phyloP scores from a whole-genome alignment of 768 basidiomycete species.

The Dentipellis fragilis region DNA sequence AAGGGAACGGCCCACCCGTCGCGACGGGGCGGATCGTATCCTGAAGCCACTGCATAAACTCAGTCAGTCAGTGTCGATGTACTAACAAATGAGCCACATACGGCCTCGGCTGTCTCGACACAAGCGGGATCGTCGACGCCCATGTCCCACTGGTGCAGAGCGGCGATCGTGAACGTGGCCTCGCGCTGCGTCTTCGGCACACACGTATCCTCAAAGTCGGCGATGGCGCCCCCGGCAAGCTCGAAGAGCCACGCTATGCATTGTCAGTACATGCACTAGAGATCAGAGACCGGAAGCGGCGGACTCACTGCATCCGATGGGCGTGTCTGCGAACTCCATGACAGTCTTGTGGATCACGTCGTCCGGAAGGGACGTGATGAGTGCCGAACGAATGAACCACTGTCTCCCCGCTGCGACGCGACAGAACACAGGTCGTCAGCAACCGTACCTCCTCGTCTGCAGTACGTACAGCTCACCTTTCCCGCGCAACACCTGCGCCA shows the following conservation, averaged over 20 bases:
- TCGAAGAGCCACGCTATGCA: constrained; percentile 83
- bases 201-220: constrained; percentile 63
- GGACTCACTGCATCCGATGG: constrained; percentile 82
- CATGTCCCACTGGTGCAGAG: constrained; percentile 90
- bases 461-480: constrained; percentile 40
- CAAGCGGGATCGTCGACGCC: constrained; percentile 74
- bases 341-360: constrained; percentile 82
- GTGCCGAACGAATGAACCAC: constrained; percentile 85
- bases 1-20: constrained; percentile 75
- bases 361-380: constrained; percentile 79
- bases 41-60: constrained; percentile 62
- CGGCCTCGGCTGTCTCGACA: constrained; percentile 73
- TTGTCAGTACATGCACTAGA: neutral
- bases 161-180: constrained; percentile 77
- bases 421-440: neutral
- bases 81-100: constrained; percentile 20
- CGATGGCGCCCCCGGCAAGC: constrained; percentile 72
- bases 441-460: too few species aligned
- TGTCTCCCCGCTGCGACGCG: constrained; percentile 54
- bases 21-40: constrained; percentile 62
- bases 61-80: constrained; percentile 8
- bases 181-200: constrained; percentile 72
- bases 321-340: constrained; percentile 68
- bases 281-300: neutral
- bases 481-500: constrained; percentile 81